Evolutionary conservation across 495 filamentous ascomycete genomes (phyloP).

Genomic region (Letharia lupina): DNA sequence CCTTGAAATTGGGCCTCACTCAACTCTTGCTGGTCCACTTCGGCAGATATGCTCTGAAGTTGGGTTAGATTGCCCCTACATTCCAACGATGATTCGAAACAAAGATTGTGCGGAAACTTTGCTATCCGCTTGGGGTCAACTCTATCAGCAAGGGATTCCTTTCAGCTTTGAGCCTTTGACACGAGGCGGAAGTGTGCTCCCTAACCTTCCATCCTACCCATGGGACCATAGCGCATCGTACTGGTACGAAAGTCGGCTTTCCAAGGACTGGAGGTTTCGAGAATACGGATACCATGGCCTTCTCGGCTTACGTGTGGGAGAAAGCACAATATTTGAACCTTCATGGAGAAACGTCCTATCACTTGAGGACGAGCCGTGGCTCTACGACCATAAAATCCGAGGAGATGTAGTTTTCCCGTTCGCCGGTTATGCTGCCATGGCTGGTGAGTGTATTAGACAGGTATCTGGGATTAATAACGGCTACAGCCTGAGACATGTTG

Average conservation of each 20-base stretch:
- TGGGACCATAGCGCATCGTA: constrained; percentile 39
- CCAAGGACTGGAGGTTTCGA: constrained; percentile 39
- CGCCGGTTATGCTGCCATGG: constrained; percentile 39
- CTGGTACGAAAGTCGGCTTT: constrained; percentile 44
- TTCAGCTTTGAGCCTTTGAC: constrained; percentile 27
- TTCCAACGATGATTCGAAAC: constrained; percentile 29
- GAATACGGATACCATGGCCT: constrained; percentile 39
- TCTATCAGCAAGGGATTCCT: constrained; percentile 24
- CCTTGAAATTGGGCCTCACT: constrained; percentile 42
- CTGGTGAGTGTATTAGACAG: constrained; percentile 37
- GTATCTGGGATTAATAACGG: constrained; percentile 24
- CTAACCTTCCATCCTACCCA: constrained; percentile 42
- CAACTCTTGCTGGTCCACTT: constrained; percentile 33
- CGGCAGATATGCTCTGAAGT: constrained; percentile 27
- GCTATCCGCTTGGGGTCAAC: constrained; percentile 28
- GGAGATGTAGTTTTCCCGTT: constrained; percentile 38
- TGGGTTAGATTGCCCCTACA: constrained; percentile 24
- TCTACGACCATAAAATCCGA: constrained; percentile 39
- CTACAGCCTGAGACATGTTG: constrained; percentile 40
- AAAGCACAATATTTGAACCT: constrained; percentile 37
- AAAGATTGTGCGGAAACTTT: constrained; percentile 20
- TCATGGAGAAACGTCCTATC: constrained; percentile 44
- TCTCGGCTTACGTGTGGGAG: constrained; percentile 37
- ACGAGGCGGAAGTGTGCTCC: constrained; percentile 28
- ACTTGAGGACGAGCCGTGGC: constrained; percentile 39